phyloP scores from a whole-genome alignment of 345 rosid species.

The Gossypium raimondii region DNA sequence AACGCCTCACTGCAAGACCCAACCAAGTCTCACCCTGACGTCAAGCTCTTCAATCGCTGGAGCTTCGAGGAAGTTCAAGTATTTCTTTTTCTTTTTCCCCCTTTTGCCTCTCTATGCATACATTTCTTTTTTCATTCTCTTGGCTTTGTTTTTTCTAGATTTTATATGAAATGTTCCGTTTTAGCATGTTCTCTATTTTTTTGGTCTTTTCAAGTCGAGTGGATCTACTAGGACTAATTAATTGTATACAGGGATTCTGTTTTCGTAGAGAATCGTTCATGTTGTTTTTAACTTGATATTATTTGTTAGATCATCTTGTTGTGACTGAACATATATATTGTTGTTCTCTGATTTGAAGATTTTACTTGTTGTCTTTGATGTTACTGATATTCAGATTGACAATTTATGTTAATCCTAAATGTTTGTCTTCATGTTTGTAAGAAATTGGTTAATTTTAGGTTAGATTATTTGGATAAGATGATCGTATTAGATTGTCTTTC shows the following conservation, averaged over 20 bases:
- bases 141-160: background rate
- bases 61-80: slow-evolving; percentile 76
- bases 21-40: slow-evolving; percentile 33
- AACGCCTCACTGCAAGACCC: background rate
- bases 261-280: background rate
- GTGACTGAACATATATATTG: background rate
- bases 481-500: background rate
- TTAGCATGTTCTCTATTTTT: background rate
- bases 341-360: background rate
- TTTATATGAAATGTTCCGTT: background rate
- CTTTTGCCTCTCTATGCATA: background rate
- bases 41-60: slow-evolving; percentile 91
- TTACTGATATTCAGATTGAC: background rate
- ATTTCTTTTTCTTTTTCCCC: background rate
- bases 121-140: background rate
- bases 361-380: background rate
- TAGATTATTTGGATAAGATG: background rate
- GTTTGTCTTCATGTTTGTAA: background rate
- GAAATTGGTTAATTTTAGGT: background rate
- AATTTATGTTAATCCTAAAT: background rate
- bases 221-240: background rate
- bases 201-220: background rate
- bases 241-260: background rate
- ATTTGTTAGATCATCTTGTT: background rate
- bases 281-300: background rate